These are phyloP conservation scores for Pezicula carpinea DNA, from an alignment of 2,329 filamentous ascomycete genomes.

Conservation along the genomic window DNA sequence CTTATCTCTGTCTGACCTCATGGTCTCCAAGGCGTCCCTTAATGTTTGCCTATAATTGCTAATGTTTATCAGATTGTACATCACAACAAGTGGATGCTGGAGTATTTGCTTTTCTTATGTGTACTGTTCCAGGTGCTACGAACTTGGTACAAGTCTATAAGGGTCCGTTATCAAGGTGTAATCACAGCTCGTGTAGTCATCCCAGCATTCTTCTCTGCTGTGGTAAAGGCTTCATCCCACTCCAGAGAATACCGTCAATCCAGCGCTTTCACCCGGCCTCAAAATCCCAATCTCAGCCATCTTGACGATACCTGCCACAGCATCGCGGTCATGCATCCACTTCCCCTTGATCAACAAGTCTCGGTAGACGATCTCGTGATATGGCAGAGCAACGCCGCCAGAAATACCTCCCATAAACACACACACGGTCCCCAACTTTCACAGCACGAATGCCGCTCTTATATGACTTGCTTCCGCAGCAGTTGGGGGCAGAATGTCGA, in stretches of 20 bases:
- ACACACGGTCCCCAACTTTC: constrained; percentile 25
- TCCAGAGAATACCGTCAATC: constrained; percentile 3
- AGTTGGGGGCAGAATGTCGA: constrained; percentile 40
- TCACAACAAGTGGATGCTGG: too few species aligned
- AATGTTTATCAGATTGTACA: too few species aligned
- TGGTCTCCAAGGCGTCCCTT: too few species aligned
- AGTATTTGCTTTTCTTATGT: too few species aligned
- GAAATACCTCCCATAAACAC: constrained; percentile 29
- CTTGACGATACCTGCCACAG: constrained; percentile 36
- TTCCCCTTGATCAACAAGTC: constrained; percentile 36
- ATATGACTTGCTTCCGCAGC: constrained; percentile 35
- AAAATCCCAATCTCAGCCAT: constrained; percentile 31
- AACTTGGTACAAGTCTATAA: too few species aligned
- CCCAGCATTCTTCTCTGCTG: constrained; percentile 19
- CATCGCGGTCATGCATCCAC: constrained; percentile 40
- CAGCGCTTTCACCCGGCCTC: constrained; percentile 3
- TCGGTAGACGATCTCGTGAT: constrained; percentile 25
- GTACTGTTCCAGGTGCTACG: too few species aligned
- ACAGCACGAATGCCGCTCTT: constrained; percentile 28
- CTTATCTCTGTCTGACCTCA: too few species aligned
- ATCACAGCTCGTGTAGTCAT: too few species aligned
- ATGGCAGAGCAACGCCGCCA: constrained; percentile 26
- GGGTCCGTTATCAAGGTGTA: too few species aligned
- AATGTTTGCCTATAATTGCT: too few species aligned
- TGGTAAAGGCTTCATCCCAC: constrained; percentile 10